Evolutionary conservation across 139 green algal species (phyloP).

Genomic region (Spirogloea muscicola): DNA sequence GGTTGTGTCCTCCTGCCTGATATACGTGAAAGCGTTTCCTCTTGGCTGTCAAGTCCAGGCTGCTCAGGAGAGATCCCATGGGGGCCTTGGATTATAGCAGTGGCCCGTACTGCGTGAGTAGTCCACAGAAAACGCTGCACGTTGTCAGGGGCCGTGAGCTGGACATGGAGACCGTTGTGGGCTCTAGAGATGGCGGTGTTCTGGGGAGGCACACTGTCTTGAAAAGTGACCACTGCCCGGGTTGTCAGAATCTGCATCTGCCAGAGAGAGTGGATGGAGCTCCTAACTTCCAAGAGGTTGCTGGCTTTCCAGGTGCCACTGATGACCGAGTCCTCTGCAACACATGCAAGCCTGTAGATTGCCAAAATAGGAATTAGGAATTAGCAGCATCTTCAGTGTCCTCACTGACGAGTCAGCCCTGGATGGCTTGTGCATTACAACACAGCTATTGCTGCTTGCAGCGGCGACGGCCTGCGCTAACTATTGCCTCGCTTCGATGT

Average conservation of each 20-base stretch:
- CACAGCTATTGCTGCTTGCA: no score
- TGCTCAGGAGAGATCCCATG: constrained; percentile 81
- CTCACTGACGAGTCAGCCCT: no score
- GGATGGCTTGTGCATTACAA: no score
- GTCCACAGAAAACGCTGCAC: neutral
- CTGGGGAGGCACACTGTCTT: constrained; percentile 73
- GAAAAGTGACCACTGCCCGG: constrained; percentile 85
- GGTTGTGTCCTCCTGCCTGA: no score
- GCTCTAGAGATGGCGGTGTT: constrained; percentile 19
- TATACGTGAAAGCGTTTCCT: no score
- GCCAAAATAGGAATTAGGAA: no score
- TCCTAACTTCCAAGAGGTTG: constrained; percentile 73
- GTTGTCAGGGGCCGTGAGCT: neutral
- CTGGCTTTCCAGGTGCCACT: constrained; percentile 26
- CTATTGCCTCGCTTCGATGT: no score
- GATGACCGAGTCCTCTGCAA: no score
- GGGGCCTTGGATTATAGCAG: constrained; percentile 66
- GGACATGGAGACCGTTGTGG: constrained; percentile 16
- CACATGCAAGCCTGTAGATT: no score
- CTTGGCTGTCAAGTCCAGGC: no score
- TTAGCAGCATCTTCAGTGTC: no score
- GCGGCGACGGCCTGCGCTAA: no score
- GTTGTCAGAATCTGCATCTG: constrained; percentile 59
- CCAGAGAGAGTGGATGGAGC: constrained; percentile 48
- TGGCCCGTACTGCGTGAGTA: constrained; percentile 25